phyloP scores from a whole-genome alignment of 225 moss, liverwort and hornwort species.

The Lunularia cruciata region DNA sequence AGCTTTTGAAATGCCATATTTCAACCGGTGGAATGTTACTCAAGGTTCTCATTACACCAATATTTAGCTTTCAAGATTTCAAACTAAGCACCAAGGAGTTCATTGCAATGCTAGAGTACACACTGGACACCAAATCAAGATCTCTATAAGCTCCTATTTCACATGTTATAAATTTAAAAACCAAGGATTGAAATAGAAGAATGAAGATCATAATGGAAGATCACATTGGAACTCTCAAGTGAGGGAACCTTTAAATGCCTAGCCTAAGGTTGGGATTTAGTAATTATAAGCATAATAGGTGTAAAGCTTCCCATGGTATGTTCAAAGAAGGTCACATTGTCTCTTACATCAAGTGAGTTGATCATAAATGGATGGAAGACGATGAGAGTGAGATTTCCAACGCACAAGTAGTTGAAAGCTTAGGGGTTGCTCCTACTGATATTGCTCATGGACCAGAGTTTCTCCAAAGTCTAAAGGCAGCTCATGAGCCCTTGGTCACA shows the following conservation, averaged over 20 bases:
- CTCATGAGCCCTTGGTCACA: neutral
- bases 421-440: neutral
- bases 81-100: too few species aligned
- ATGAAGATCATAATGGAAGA: too few species aligned
- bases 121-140: neutral
- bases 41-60: too few species aligned
- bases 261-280: too few species aligned
- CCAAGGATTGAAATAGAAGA: conserved; percentile 3
- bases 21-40: neutral
- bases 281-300: neutral
- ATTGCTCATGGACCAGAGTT: conserved; percentile 5
- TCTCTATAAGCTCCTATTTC: neutral
- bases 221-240: too few species aligned
- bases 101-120: too few species aligned
- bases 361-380: too few species aligned
- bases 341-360: too few species aligned
- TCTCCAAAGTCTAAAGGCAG: neutral
- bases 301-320: neutral
- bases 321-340: neutral
- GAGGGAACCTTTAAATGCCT: neutral
- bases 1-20: neutral
- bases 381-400: neutral
- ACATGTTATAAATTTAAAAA: neutral
- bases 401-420: neutral
- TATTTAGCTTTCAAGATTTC: too few species aligned